Base-by-base conservation (phyloP, 1,139 yeast species). In the Blastobotrys indianensis region DNA sequence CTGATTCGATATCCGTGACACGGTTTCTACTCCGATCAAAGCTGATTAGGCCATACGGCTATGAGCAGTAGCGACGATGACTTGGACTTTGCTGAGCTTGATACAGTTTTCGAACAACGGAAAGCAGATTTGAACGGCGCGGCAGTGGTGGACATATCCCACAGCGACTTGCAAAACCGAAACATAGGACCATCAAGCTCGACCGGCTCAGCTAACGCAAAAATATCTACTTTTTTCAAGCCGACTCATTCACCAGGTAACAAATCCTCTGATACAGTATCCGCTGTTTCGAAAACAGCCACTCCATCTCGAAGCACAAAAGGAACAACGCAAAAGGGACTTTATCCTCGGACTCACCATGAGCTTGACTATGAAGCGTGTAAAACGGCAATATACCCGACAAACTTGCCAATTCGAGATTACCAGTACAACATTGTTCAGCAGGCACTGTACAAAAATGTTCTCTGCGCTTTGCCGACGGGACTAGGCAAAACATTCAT, bases 401-500 rank as follows among this genome's bases (percentile, higher is more conserved):
- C 88, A 1, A 92, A 92, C 60, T 76, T 79, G 52, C 85, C 85
- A 51, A 71, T 83, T 1, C 76, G 99, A 58, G 95, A 86, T 51
- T 94, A 94, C 61, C 99, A 94, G 66, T 80, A 74, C 61, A 81
- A 81, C 53, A 88, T 92, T 49, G 88, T 88, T 2, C 70, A 73
- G 42, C 75, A 79, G 48, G 82, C 97, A 0, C 69, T 94, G 42
- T 80, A 76, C 58, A 74, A 81, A 52, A 94, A 94, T 60, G 64
- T 83, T 3, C 68, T 94, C 37, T 92, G 94, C 56, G 95, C 97
- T 0, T 75, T 94, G 25, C 99, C 99, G 0, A 94, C 99, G 0
- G 99, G 99, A 54, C 73, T 90, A 63, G 99, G 99, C 40, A 94
- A 94, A 66, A 94, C 99, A 0, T 88, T 94, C 55, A 88, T 94